phyloP scores from a whole-genome alignment of 148 eudicot genomes.

The Pharnaceum exiguum region DNA sequence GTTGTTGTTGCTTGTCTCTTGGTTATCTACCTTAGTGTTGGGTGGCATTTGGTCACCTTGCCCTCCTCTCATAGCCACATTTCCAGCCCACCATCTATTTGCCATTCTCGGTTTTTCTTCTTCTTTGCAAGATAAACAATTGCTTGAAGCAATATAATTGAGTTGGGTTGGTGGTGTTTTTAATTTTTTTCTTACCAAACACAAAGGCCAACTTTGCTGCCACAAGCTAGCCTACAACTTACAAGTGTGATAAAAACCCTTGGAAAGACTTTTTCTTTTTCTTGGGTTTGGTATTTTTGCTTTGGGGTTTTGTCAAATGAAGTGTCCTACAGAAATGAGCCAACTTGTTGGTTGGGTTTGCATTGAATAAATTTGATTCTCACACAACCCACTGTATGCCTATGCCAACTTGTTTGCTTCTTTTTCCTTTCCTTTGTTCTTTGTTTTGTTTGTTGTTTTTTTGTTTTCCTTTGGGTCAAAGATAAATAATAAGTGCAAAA shows the following conservation, averaged over 20 bases:
- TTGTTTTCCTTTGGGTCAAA: no score
- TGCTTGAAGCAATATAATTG: not conserved
- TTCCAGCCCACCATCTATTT: conserved; percentile 76
- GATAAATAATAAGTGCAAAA: no score
- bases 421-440: no score
- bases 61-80: conserved; percentile 47
- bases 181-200: conserved; percentile 8
- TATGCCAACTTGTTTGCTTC: no score
- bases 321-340: not conserved
- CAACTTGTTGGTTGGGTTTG: conserved; percentile 11
- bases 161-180: not conserved
- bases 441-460: no score
- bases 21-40: not conserved
- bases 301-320: conserved; percentile 4
- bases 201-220: not conserved
- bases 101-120: conserved; percentile 27
- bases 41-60: conserved; percentile 33
- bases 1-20: not conserved
- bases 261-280: not conserved
- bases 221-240: no score
- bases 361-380: conserved; percentile 8
- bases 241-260: not conserved
- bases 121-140: not conserved
- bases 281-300: not conserved
- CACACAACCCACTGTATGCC: no score